These are phyloP conservation scores for Eucalyptus guilfoylei DNA, from an alignment of 345 rosid species.

Conservation along the genomic window DNA sequence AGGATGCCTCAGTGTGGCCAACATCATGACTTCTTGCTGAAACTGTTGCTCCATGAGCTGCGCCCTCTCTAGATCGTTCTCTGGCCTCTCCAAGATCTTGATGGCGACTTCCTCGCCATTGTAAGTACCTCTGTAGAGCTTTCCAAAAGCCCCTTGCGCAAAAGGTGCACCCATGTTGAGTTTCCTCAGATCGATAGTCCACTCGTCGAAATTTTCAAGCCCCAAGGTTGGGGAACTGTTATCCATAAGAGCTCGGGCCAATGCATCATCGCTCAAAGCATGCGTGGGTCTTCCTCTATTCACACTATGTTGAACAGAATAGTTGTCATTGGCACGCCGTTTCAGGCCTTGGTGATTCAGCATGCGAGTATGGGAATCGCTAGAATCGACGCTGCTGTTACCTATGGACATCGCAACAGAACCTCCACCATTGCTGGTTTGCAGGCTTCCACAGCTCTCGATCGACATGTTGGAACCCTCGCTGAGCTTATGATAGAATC, in stretches of 20 bases:
- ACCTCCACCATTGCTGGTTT: slow-evolving; percentile 30
- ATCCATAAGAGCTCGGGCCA: slow-evolving; percentile 30
- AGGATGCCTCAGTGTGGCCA: slow-evolving; percentile 23
- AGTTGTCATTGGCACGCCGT: slow-evolving; percentile 18
- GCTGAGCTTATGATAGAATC: slow-evolving; percentile 23
- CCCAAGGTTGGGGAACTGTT: slow-evolving; percentile 12
- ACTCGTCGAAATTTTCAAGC: slow-evolving; percentile 20
- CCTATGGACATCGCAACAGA: slow-evolving; percentile 31
- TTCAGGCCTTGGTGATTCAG: slow-evolving; percentile 29
- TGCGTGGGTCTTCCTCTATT: slow-evolving; percentile 17
- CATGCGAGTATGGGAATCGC: slow-evolving; percentile 30
- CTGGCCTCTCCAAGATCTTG: slow-evolving; percentile 38
- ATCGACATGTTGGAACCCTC: slow-evolving; percentile 38
- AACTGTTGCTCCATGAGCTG: slow-evolving; percentile 32
- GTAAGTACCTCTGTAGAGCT: slow-evolving; percentile 34
- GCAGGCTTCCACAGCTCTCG: slow-evolving; percentile 27
- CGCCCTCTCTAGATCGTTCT: slow-evolving; percentile 15
- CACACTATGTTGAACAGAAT: slow-evolving; percentile 13
- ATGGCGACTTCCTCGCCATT: slow-evolving; percentile 35
- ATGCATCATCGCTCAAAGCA: slow-evolving; percentile 25
- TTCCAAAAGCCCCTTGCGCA: slow-evolving; percentile 40
- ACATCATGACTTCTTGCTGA: slow-evolving; percentile 35
- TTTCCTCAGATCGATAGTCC: slow-evolving; percentile 25
- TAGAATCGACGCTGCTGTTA: slow-evolving; percentile 32
- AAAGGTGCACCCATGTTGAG: slow-evolving; percentile 32